Base-by-base conservation (phyloP, 2,329 filamentous ascomycete genomes). In the Phaeosphaeriaceae sp. region DNA sequence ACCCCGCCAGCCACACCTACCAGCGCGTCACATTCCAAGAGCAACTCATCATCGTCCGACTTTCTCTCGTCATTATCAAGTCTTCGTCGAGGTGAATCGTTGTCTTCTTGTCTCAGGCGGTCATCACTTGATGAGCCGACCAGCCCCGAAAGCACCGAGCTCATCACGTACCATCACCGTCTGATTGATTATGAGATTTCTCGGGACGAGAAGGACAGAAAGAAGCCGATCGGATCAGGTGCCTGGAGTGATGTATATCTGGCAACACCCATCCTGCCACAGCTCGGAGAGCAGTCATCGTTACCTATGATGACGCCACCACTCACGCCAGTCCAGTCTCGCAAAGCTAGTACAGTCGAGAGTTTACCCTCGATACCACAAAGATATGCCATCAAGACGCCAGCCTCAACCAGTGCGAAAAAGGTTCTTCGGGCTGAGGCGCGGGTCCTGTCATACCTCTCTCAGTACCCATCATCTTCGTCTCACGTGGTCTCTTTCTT, bases 191-290 rank as follows among this genome's bases (percentile, higher is more conserved):
- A 76, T 30, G 65, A 67, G 4, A 60, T 75, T 54, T 32, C 63
- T 9, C 59, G 51, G 11, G 64, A 70, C 44, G 61, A 65, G 4
- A 64, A 72, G 13, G 67, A 66, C 4, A 65, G 64, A 21, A 74
- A 69, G 56, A 73, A 64, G 40, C 65, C 63, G 2, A 69, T 78
- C 13, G 76, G 76, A 17, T 65, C 64, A 17, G 76, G 76, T 11
- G 61, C 70, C 17, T 78, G 76, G 76, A 77, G 75, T 56, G 69
- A 77, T 63, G 76, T 78, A 0, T 78, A 75, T 58, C 64, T 75
- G 7, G 76, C 73, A 7, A 65, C n/a, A 10, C 73, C 68, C 21
- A 63, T 56, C 42, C 50, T 67, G 9, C 66, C 70, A 1, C 63
- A 65, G 28, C 49, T 54, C 1, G n/a, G 42, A 23, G 48, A 61